Conservation (phyloP, 2,329 filamentous ascomycete species). For the Colletotrichum sp. region DNA sequence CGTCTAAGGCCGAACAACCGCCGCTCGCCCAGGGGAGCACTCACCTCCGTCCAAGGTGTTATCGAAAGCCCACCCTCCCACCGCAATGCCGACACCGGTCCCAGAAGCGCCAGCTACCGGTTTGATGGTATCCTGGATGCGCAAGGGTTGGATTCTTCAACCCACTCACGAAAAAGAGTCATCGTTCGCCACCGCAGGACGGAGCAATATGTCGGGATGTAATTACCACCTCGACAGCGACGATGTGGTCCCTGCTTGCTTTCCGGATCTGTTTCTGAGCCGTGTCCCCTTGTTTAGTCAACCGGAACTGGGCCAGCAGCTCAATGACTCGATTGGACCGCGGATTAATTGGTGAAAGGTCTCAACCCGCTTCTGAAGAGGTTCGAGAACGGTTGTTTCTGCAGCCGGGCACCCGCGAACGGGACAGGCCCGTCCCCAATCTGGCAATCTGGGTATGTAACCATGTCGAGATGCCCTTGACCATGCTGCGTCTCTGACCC, state of each 20-base stretch:
- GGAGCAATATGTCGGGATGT: neutral
- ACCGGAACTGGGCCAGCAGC: neutral
- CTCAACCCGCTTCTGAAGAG: neutral
- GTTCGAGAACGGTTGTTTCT: slow-evolving; percentile 14
- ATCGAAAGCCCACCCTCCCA: neutral
- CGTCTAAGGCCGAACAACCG: slow-evolving; percentile 10
- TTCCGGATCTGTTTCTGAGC: neutral
- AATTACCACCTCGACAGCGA: neutral
- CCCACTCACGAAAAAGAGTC: neutral
- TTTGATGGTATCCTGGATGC: neutral
- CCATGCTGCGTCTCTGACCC: slow-evolving; percentile 1
- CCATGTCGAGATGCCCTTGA: slow-evolving; percentile 8
- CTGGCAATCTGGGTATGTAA: neutral
- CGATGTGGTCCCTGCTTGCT: neutral
- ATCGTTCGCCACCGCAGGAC: neutral
- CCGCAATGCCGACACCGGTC: slow-evolving; percentile 3
- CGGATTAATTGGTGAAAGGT: neutral
- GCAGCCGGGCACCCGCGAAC: neutral
- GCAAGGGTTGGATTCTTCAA: neutral
- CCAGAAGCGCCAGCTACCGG: neutral
- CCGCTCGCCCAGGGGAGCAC: neutral
- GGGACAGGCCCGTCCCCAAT: slow-evolving; percentile 3
- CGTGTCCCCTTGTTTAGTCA: slow-evolving; percentile 1
- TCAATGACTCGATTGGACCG: slow-evolving; percentile 7
- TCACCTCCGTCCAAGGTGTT: slow-evolving; percentile 1